Evolutionary conservation across 2,329 filamentous ascomycete genomes (phyloP), one percentile per base, ranked within the genome.

Genomic region (Penicillium sp.): DNA sequence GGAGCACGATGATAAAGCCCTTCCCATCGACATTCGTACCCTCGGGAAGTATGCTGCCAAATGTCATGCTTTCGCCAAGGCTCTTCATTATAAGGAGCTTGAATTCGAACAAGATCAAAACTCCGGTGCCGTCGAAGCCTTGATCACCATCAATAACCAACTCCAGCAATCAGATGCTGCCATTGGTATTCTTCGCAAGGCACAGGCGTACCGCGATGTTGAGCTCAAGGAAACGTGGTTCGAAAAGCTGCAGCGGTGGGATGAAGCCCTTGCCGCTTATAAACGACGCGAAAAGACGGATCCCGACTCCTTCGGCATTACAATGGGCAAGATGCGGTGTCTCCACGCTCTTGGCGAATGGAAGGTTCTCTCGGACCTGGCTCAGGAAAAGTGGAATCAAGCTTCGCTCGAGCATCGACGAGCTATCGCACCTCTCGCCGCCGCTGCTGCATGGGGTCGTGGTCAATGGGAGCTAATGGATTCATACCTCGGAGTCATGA

Each of bases 271-370:
- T 39, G 80, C 82, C 30, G 93, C 92, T 32, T 96, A 96, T 59
- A 85, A 92, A 54, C 82, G 86, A 58, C 84, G 90, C 30, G 90
- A 95, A 55, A 67, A 71, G 35, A 81, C 87, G 49, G 73, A 86
- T 18, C 77, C 78, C 18, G 77, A 82, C 44, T 88, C 87, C 0
- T 87, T 98, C 44, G 92, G 96, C 43, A 87, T 98, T 37, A 88
- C 94, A 22, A 96, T 98, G 89, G 92, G 92, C 50, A 98, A 98
- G 68, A 98, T 99, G 92, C 82, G 92, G 32, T 99, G 92, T 73
- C 70, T 96, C 47, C 92, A 99, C 61, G 93, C 92, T 6, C 74
- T 99, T 23, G 92, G 92, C 45, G 92, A 99, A 64, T 99, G 92
- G 92, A 93, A 96, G 51, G 80, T 87, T 3, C 73, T 99, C 11